These are phyloP conservation scores for Diatrype stigma DNA, from an alignment of 2,329 filamentous ascomycete genomes.

Conservation along the genomic window DNA sequence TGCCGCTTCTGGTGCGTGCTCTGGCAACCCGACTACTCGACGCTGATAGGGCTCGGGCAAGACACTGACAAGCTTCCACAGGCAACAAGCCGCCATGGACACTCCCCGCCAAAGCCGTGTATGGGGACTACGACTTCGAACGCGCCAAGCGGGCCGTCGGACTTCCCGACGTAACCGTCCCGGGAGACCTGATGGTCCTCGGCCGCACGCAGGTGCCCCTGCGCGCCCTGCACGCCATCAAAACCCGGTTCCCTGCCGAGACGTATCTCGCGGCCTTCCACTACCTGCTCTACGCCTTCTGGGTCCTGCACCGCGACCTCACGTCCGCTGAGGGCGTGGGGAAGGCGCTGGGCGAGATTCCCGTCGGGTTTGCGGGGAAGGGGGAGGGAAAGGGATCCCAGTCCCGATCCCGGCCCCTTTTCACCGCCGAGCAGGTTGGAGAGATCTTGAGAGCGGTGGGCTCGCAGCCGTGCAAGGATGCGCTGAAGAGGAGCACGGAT, in stretches of 20 bases:
- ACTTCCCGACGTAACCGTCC: slow-evolving; percentile 32
- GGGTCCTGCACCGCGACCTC: slow-evolving; percentile 32
- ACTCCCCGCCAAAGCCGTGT: slow-evolving; percentile 61
- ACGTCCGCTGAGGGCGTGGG: slow-evolving; percentile 10
- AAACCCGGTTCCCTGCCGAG: slow-evolving; percentile 45
- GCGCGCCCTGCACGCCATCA: slow-evolving; percentile 63
- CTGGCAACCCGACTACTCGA: too few relatives aligned
- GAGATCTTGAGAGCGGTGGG: slow-evolving; percentile 50
- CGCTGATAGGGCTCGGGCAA: too few relatives aligned
- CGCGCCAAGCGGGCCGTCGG: slow-evolving; percentile 37
- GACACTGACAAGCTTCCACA: slow-evolving; percentile 20
- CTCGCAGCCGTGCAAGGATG: slow-evolving; percentile 40
- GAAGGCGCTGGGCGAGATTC: slow-evolving; percentile 12
- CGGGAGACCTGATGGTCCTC: slow-evolving; percentile 39
- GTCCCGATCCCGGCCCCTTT: slow-evolving; percentile 34
- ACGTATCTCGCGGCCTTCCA: slow-evolving; percentile 51
- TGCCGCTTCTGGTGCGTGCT: slow-evolving; percentile 45
- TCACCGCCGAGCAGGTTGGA: slow-evolving; percentile 47
- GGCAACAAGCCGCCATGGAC: slow-evolving; percentile 75
- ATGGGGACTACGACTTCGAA: slow-evolving; percentile 41
- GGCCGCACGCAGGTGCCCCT: slow-evolving; percentile 52
- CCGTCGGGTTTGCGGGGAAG: slow-evolving; percentile 4
- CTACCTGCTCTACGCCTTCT: slow-evolving; percentile 57
- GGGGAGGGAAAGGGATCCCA: too few relatives aligned
- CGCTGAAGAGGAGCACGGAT: slow-evolving; percentile 54